Conservation (phyloP, 495 filamentous ascomycete species). For the Neurospora intermedia region DNA sequence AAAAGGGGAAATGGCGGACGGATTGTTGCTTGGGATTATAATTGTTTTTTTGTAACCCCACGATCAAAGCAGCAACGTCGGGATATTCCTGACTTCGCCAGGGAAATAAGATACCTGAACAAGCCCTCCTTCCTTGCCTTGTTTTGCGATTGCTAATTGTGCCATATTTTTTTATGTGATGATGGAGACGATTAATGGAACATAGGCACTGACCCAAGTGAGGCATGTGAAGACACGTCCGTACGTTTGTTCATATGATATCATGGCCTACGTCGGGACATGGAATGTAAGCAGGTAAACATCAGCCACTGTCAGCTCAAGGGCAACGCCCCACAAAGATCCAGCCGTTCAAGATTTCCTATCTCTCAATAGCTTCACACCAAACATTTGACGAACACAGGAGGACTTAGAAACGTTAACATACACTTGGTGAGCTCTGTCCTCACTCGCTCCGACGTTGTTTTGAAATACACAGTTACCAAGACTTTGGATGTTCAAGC, state of each 20-base stretch:
- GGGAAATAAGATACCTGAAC: slow-evolving; percentile 9
- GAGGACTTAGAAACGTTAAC: background rate
- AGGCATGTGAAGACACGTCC: background rate
- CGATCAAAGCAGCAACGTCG: slow-evolving; percentile 15
- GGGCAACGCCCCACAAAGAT: background rate
- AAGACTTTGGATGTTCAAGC: background rate
- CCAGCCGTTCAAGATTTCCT: background rate
- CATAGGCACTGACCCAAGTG: background rate
- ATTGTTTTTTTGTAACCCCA: slow-evolving; percentile 18
- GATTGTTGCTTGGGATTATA: slow-evolving; percentile 13
- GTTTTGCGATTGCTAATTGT: background rate
- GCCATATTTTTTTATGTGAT: background rate
- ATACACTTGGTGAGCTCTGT: background rate
- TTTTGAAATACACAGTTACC: background rate
- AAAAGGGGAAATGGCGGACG: slow-evolving; percentile 19
- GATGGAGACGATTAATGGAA: background rate
- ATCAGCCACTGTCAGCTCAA: background rate
- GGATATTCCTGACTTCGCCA: slow-evolving; percentile 15
- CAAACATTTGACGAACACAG: background rate
- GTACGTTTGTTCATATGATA: background rate
- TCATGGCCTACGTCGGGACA: background rate
- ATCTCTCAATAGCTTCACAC: background rate
- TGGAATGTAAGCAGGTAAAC: background rate
- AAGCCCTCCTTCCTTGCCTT: background rate
- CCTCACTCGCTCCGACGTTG: background rate